Evolutionary conservation across 192 early-diverging fungal species (phyloP).

Genomic region (Coemansia sp.): DNA sequence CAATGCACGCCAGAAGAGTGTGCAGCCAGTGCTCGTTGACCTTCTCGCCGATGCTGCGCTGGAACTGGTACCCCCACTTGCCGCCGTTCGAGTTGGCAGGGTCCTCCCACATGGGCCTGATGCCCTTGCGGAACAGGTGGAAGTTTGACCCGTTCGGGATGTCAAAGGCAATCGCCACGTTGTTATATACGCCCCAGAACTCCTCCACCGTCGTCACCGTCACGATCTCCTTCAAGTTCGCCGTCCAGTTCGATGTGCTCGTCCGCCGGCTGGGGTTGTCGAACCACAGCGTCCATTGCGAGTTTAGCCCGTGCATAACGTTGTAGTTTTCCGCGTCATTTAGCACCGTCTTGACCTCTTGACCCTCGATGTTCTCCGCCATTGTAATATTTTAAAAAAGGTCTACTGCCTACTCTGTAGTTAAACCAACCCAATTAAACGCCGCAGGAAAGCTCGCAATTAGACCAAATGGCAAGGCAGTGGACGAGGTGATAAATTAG

Average conservation of each 20-base stretch:
- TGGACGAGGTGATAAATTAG: no score
- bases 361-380: constrained; percentile 40
- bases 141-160: constrained; percentile 85
- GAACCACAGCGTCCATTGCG: constrained; percentile 95
- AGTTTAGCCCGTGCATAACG: constrained; percentile 87
- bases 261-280: constrained; percentile 85
- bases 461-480: no score
- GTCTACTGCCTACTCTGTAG: neutral
- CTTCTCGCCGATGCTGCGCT: constrained; percentile 71
- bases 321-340: constrained; percentile 72
- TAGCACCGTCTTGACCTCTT: constrained; percentile 58
- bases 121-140: constrained; percentile 91
- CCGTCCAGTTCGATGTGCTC: constrained; percentile 77
- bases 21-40: constrained; percentile 88
- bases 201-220: constrained; percentile 95
- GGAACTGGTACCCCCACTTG: constrained; percentile 83
- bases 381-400: constrained; percentile 12
- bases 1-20: constrained; percentile 85
- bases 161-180: constrained; percentile 74
- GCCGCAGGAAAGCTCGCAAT: neutral
- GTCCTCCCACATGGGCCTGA: constrained; percentile 97
- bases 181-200: constrained; percentile 96
- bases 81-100: constrained; percentile 87
- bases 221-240: constrained; percentile 86
- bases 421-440: neutral